A percentile compares a stretch with the other conserved stretches of the same genome.
Conservation (phyloP, 108 stramenopile genomes). For the Stephanodiscus triporus region DNA sequence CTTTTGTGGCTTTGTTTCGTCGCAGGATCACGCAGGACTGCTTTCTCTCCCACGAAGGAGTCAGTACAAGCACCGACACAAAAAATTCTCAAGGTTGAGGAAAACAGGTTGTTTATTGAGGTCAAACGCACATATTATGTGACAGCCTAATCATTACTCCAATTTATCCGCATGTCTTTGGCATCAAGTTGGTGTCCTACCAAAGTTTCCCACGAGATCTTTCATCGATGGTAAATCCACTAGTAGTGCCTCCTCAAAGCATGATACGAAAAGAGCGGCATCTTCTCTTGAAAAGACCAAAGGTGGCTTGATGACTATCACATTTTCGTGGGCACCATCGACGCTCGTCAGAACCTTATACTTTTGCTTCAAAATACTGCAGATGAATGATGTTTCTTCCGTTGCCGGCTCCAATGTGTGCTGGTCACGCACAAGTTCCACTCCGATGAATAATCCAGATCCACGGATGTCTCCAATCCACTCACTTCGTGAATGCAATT, state of each 20-base stretch:
- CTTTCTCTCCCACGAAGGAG: too few species aligned
- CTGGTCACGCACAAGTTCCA: conserved; percentile 82
- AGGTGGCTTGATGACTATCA: conserved; percentile 95
- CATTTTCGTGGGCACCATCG: conserved; percentile 91
- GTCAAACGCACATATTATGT: too few species aligned
- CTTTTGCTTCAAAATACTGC: conserved; percentile 73
- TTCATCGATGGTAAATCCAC: conserved; percentile 36
- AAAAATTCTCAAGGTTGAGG: too few species aligned
- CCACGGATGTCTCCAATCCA: conserved; percentile 94
- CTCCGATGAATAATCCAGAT: conserved; percentile 91
- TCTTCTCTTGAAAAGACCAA: conserved; percentile 84
- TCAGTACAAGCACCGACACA: too few species aligned
- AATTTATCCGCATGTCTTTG: too few species aligned
- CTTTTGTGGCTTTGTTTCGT: too few species aligned
- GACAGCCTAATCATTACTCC: too few species aligned
- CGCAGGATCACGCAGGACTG: too few species aligned
- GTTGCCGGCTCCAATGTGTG: conserved; percentile 68
- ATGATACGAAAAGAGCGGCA: conserved; percentile 69
- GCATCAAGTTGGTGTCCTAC: conserved; percentile 44
- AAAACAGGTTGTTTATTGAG: too few species aligned
- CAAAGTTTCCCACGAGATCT: conserved; percentile 18
- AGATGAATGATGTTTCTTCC: conserved; percentile 75
- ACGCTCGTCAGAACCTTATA: conserved; percentile 80
- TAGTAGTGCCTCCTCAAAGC: conserved; percentile 57
- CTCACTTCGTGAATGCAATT: conserved; percentile 43